phyloP scores from a whole-genome alignment of 352 stramenopile genomes.

The Phytopythium boreale region DNA sequence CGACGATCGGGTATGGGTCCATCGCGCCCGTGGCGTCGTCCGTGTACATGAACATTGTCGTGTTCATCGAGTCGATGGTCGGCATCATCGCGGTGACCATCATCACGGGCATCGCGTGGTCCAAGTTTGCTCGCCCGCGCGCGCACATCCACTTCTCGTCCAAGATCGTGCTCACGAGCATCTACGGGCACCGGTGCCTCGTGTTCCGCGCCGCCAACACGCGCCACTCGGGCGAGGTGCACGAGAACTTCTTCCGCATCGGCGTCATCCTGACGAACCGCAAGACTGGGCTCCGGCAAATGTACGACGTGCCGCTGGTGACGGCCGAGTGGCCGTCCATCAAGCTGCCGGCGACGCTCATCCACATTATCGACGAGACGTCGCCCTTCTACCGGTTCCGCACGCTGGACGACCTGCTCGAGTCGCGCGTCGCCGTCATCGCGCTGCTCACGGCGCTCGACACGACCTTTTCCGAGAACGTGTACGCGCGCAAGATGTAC shows the following conservation, averaged over 20 bases:
- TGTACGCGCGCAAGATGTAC: conserved; percentile 87
- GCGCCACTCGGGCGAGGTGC: conserved; percentile 71
- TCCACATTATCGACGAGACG: conserved; percentile 78
- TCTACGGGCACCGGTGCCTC: conserved; percentile 74
- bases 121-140: conserved; percentile 76
- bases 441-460: conserved; percentile 78
- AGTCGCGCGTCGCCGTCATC: conserved; percentile 74
- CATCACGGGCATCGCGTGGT: conserved; percentile 84
- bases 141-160: conserved; percentile 84
- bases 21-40: conserved; percentile 47
- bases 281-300: conserved; percentile 73
- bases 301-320: conserved; percentile 82
- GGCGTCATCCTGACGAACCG: conserved; percentile 81
- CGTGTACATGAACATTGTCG: conserved; percentile 72
- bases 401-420: conserved; percentile 62
- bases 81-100: conserved; percentile 80
- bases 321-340: conserved; percentile 80
- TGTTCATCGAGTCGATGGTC: conserved; percentile 74
- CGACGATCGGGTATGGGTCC: conserved; percentile 79
- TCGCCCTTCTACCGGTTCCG: conserved; percentile 81
- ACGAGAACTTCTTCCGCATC: conserved; percentile 83
- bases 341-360: conserved; percentile 75
- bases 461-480: conserved; percentile 83
- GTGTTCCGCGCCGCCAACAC: conserved; percentile 83
- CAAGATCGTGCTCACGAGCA: conserved; percentile 58